Evolutionary conservation across 108 stramenopile species (phyloP).

Genomic region (Thalassiosira profunda): DNA sequence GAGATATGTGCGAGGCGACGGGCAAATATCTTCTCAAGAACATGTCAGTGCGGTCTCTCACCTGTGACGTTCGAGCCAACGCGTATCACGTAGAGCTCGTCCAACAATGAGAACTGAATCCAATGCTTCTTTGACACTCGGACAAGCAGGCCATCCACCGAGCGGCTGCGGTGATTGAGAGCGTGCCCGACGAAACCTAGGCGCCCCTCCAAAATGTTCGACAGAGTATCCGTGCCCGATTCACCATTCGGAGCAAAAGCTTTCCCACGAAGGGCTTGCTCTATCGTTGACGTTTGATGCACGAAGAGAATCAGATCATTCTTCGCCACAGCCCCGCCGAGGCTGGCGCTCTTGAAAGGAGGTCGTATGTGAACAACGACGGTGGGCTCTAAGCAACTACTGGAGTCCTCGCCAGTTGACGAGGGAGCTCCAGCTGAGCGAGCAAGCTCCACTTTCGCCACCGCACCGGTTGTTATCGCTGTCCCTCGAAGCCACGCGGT

Average conservation of each 20-base stretch:
- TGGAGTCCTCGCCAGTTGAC: not conserved
- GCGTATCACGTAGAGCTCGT: constrained; percentile 42
- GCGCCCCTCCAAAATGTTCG: constrained; percentile 23
- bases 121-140: constrained; percentile 40
- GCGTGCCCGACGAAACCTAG: constrained; percentile 47
- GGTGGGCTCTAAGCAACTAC: constrained; percentile 22
- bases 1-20: not conserved
- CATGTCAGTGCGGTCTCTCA: constrained; percentile 10
- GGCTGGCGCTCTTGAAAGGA: constrained; percentile 8
- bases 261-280: constrained; percentile 37
- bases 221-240: not conserved
- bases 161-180: constrained; percentile 32
- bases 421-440: constrained; percentile 21
- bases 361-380: constrained; percentile 26
- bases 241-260: constrained; percentile 10
- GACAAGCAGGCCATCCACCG: constrained; percentile 42
- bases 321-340: constrained; percentile 20
- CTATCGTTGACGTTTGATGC: constrained; percentile 17
- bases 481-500: constrained; percentile 25
- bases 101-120: constrained; percentile 34
- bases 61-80: constrained; percentile 58
- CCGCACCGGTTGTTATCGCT: constrained; percentile 12
- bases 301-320: constrained; percentile 45
- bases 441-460: constrained; percentile 32
- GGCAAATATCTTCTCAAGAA: not conserved